Evolutionary conservation across 1,139 yeast species (phyloP), one percentile per base, ranked within the genome.

Genomic region (Yamadazyma kanchanaburiensis): DNA sequence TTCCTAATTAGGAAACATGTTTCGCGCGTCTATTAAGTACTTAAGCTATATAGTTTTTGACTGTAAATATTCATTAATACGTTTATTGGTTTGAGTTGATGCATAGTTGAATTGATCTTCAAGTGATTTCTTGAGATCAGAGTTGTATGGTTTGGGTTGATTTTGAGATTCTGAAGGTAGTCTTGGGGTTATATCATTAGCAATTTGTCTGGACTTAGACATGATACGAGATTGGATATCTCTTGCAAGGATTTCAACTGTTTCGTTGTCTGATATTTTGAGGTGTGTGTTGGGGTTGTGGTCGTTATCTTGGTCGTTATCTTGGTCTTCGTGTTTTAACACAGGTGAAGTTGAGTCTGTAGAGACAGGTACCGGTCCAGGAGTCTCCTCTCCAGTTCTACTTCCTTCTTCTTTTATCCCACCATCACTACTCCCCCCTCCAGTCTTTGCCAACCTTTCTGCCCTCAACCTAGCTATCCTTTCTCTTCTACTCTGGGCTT

Each of bases 1-100:
- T 62, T 35, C 67, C 64, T 27, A 25, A 42, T 55, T 38, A 15
- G 65, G 68, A 34, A 56, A 44, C 31, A 37, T 28, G 33, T 26
- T 33, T 12, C 7, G 10, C 28, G 9, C 23, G 3, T 5, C 9
- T 12, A 21, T 11, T 11, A 6, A 21, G 20, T 18, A n/a, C n/a
- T n/a, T n/a, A 18, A 10, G 10, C 16, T 21, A 15, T 5, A 18
- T 8, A 5, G 13, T 21, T 10, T 28, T 25, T 11, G 14, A 21
- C 15, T 29, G 31, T 21, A 29, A 31, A 25, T 30, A 22, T 28
- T 19, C 39, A 30, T 50, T 50, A 15, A 65, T 37, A 3, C 58
- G 65, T 22, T 39, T 39, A 13, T 56, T 55, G 1, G 69, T 65
- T 16, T 46, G 48, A 6, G 34, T 24, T 20, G 50, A 44, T 8